Evolutionary conservation across 2,329 filamentous ascomycete genomes (phyloP).

Genomic region (Fusarium zealandicum): DNA sequence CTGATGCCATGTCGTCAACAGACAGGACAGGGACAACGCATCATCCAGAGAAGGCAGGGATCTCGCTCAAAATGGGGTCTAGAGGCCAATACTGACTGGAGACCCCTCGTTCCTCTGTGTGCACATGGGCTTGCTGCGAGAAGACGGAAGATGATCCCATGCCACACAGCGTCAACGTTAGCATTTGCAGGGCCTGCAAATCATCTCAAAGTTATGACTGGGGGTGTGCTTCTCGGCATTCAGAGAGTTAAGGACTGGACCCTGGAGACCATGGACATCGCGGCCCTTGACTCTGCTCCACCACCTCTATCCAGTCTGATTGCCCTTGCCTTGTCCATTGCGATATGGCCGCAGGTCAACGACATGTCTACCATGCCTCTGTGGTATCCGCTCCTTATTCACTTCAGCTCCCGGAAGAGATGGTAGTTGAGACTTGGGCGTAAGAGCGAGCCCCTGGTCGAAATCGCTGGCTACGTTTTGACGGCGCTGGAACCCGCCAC

Average conservation of each 20-base stretch:
- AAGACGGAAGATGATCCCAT: constrained; percentile 19
- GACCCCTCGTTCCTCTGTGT: neutral
- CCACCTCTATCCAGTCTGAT: neutral
- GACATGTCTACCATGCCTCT: neutral
- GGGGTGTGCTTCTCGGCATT: constrained; percentile 9
- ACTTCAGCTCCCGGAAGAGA: too few species aligned
- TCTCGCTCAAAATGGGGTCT: constrained; percentile 17
- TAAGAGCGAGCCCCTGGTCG: too few species aligned
- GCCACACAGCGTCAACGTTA: constrained; percentile 33
- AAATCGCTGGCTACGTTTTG: constrained; percentile 7
- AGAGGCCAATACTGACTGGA: neutral
- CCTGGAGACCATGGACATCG: constrained; percentile 5
- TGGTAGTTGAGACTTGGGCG: too few species aligned
- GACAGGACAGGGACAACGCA: constrained; percentile 32
- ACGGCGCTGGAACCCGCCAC: constrained; percentile 13
- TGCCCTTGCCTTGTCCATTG: constrained; percentile 2
- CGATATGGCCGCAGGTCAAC: neutral
- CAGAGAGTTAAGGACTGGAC: constrained; percentile 12
- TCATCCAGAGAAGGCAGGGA: constrained; percentile 28
- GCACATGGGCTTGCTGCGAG: constrained; percentile 7
- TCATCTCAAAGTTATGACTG: constrained; percentile 35
- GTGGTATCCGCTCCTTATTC: neutral
- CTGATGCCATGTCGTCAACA: constrained; percentile 37
- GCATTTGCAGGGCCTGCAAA: constrained; percentile 41
- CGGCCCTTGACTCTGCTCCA: constrained; percentile 4